Conservation (phyloP, 106 monocot species). For the Acorus gramineus region DNA sequence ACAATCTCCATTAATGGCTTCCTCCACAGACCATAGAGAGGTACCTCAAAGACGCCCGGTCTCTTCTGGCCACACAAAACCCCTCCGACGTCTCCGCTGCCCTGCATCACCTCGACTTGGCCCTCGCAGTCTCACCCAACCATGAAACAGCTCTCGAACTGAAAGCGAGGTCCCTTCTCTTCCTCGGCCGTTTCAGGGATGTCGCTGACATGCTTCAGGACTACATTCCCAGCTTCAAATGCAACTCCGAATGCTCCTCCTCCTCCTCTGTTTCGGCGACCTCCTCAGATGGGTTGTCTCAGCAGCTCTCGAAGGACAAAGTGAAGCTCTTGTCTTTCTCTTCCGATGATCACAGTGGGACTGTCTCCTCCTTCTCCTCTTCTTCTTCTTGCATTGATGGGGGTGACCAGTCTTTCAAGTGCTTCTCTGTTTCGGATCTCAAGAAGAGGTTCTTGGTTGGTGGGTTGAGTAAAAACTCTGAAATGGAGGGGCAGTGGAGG, state of each 20-base stretch:
- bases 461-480: conserved; percentile 27
- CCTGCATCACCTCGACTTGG: conserved; percentile 24
- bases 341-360: not conserved
- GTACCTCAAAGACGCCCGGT: conserved; percentile 50
- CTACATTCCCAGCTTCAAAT: conserved; percentile 75
- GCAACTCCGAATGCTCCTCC: conserved; percentile 26
- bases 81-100: conserved; percentile 32
- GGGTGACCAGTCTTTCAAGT: conserved; percentile 18
- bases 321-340: conserved; percentile 26
- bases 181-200: conserved; percentile 62
- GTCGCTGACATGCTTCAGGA: conserved; percentile 85
- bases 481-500: conserved; percentile 76
- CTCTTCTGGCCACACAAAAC: conserved; percentile 44
- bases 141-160: conserved; percentile 63
- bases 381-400: not conserved
- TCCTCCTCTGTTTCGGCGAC: conserved; percentile 12
- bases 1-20: not conserved
- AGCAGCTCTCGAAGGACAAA: conserved; percentile 11
- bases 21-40: conserved; percentile 41
- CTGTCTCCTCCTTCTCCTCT: not conserved
- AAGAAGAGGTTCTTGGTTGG: conserved; percentile 54
- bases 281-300: not conserved
- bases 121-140: conserved; percentile 20
- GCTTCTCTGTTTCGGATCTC: conserved; percentile 68
- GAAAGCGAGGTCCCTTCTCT: conserved; percentile 51